These are phyloP conservation scores for Galerina sulciceps DNA, from an alignment of 768 basidiomycete genomes.

Conservation along the genomic window DNA sequence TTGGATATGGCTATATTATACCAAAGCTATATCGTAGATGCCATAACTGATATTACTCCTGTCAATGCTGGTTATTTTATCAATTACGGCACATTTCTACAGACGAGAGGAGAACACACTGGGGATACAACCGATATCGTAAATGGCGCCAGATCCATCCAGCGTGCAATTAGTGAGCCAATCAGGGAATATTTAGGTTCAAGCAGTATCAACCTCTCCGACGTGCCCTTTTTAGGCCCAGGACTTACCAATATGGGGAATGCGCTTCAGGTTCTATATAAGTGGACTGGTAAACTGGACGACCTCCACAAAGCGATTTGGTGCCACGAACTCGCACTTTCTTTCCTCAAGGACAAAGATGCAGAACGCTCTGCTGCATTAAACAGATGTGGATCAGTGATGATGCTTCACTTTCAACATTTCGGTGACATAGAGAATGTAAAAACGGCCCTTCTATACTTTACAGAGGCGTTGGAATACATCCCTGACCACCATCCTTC, in stretches of 20 bases:
- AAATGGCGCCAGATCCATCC: background rate
- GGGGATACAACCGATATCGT: constrained; percentile 3
- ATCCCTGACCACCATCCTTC: constrained; percentile 3
- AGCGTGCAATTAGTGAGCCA: background rate
- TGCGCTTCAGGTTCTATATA: background rate
- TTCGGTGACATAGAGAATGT: constrained; percentile 2
- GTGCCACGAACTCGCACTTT: constrained; percentile 1
- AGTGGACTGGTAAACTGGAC: constrained; percentile 1
- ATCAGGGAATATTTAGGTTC: background rate
- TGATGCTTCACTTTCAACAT: constrained; percentile 6
- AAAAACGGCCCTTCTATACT: background rate
- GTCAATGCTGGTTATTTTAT: background rate
- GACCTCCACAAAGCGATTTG: constrained; percentile 4
- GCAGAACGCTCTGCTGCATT: background rate
- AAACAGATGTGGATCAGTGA: background rate
- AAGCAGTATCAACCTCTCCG: background rate
- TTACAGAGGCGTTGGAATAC: constrained; percentile 1
- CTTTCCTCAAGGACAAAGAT: background rate
- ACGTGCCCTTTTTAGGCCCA: background rate
- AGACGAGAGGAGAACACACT: background rate
- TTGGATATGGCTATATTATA: constrained; percentile 7
- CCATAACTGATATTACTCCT: background rate
- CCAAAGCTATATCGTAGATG: constrained; percentile 7
- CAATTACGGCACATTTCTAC: constrained; percentile 8
- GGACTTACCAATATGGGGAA: constrained; percentile 6